Evolutionary conservation across 2,329 filamentous ascomycete species (phyloP), one percentile per base, ranked within the genome.

Genomic region (Cladosporium sp.): DNA sequence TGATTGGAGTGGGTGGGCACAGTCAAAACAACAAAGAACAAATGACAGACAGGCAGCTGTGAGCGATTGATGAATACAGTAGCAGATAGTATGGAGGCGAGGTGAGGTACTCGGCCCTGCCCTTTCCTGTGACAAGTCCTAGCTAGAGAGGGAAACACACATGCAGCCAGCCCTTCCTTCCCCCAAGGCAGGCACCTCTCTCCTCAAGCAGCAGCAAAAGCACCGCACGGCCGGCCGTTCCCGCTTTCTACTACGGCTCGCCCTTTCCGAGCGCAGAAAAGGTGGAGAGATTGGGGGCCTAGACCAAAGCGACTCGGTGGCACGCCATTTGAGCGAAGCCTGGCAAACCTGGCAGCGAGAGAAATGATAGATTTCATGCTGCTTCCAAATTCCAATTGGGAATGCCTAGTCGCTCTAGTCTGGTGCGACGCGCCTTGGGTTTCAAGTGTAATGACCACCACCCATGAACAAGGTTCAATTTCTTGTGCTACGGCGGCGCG

Each of bases 21-120:
- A 30, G 41, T 47, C 41, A 47, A 41, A 41, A 47, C 41, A 44
- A n/a, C 38, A 47, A 47, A 47, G 41, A n/a, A 52, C 51, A 54
- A 32, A 30, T 47, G 41, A 12, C 15, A 47, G 41, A 44, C 38
- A n/a, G 38, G n/a, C 38, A 41, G 38, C 1, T 1, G 14, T 34
- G 38, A 41, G 11, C 4, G 34, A 38, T 38, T 24, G 24, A 24
- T 24, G 24, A 24, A 24, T 24, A 24, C 24, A 24, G 24, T 24
- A 24, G 24, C 24, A 24, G 24, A 24, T 24, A 4, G 34, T 47
- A 47, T 32, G 41, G 21, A 47, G 18, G 41, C 21, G 8, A 47
- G 41, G 41, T 30, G 24, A 24, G 24, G 24, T 47, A 21, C 41
- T 47, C 41, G 41, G 41, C 41, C 41, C n/a, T 47, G 41, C 41